These are phyloP conservation scores for Rhododendron ferrugineum DNA, from an alignment of 148 eudicot species.

Conservation along the genomic window DNA sequence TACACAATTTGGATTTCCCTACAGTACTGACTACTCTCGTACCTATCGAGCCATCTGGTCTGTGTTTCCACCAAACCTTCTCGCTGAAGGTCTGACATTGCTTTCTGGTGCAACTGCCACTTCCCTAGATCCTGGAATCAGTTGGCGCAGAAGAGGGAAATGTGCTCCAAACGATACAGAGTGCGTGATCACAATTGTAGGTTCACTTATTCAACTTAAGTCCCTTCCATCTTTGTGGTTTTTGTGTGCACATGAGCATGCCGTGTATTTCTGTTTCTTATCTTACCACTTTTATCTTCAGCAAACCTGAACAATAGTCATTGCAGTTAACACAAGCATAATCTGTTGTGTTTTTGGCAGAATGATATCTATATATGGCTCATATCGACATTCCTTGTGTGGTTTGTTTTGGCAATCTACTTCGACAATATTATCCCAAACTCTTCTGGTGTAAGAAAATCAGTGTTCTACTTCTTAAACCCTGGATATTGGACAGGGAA, in stretches of 20 bases:
- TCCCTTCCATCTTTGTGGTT: background rate
- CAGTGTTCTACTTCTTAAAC: slow-evolving; percentile 60
- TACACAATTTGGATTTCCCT: slow-evolving; percentile 78
- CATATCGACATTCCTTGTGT: slow-evolving; percentile 38
- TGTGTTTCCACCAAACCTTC: slow-evolving; percentile 64
- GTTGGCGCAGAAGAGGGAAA: slow-evolving; percentile 51
- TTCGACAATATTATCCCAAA: slow-evolving; percentile 84
- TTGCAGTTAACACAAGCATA: slow-evolving; percentile 1
- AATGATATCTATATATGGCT: slow-evolving; percentile 56
- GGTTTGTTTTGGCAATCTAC: slow-evolving; percentile 84
- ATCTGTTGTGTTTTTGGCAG: slow-evolving; percentile 32
- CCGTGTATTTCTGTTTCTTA: background rate
- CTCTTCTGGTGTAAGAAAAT: slow-evolving; percentile 78
- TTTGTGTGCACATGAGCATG: background rate
- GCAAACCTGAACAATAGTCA: background rate
- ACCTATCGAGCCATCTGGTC: slow-evolving; percentile 37
- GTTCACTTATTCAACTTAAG: slow-evolving; percentile 3
- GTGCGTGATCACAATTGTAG: slow-evolving; percentile 59
- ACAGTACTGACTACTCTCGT: slow-evolving; percentile 25
- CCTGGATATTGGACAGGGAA: slow-evolving; percentile 86
- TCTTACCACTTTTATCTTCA: background rate
- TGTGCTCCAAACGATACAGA: slow-evolving; percentile 53
- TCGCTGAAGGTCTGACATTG: slow-evolving; percentile 50
- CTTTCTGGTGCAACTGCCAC: slow-evolving; percentile 48
- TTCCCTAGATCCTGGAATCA: slow-evolving; percentile 55